Conservation (phyloP, 2,329 filamentous ascomycete genomes). For the Penicillium sp. region DNA sequence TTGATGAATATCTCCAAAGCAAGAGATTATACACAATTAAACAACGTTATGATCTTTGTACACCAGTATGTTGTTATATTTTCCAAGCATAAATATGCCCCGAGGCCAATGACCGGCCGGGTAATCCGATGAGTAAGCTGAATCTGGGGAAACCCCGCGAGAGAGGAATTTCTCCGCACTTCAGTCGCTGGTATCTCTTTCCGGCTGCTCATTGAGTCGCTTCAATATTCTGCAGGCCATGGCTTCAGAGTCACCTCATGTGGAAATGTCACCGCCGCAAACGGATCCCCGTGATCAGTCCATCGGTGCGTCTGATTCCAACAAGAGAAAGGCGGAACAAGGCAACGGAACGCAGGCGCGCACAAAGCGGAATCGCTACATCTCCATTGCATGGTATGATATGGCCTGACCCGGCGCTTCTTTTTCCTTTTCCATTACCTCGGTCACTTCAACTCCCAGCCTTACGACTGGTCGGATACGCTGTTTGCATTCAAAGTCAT, state of each 20-base stretch:
- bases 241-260: conserved; percentile 36
- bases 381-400: conserved; percentile 63
- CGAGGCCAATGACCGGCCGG: conserved; percentile 8
- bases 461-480: neutral
- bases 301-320: conserved; percentile 26
- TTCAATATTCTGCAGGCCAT: conserved; percentile 18
- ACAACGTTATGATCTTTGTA: neutral
- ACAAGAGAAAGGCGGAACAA: conserved; percentile 45
- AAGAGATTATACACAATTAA: neutral
- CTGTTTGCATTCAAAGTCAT: conserved; percentile 7
- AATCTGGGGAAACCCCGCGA: conserved; percentile 37
- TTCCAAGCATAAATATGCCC: neutral
- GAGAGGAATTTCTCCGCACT: conserved; percentile 40
- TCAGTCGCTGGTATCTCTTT: conserved; percentile 15
- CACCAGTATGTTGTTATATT: neutral
- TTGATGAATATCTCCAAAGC: too few relatives aligned
- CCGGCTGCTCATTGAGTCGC: conserved; percentile 5
- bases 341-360: conserved; percentile 50
- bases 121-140: conserved; percentile 22
- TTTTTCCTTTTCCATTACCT: conserved; percentile 1
- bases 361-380: conserved; percentile 65
- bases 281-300: conserved; percentile 24
- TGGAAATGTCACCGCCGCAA: conserved; percentile 28
- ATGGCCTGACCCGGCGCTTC: conserved; percentile 16
- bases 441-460: neutral